Evolutionary conservation across 345 rosid species (phyloP), one percentile per base, ranked within the genome.

Genomic region (Laguncularia racemosa): DNA sequence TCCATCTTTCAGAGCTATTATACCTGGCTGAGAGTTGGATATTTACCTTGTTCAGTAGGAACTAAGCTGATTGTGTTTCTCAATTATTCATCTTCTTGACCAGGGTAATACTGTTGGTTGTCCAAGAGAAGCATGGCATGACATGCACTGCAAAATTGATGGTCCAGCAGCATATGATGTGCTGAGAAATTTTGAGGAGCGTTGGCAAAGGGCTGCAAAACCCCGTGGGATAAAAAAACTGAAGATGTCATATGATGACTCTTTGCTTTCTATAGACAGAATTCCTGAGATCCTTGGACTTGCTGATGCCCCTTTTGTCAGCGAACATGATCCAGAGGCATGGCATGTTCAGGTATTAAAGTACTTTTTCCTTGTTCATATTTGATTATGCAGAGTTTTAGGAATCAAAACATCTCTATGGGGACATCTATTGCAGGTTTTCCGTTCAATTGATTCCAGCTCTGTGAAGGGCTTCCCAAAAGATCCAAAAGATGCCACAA

Each of bases 81-180:
- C 6, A 33, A 9, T 7, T 33, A 7, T 33, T 33, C 40, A 33
- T 33, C 40, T 33, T 33, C 11, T 33, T 66, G 71, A 48, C 50
- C 71, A 92, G 98, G 95, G 90, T 59, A 75, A 56, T 66, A 57
- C 71, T 38, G 63, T 72, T n/a, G 93, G 95, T 50, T 81, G 91
- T 57, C 95, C 95, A 52, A 77, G 98, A 74, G 97, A 89, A 67
- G 89, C 97, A 20, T 92, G 98, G 98, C 98, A 92, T 77, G 98
- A 92, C 78, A 63, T 92, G 79, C 98, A 92, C 79, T 49, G 82
- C 60, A 84, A 53, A 79, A 86, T 92, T 68, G 95, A 89, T 78
- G 97, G 97, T 56, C 97, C 98, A 55, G 98, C 97, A 49, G 98
- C 98, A 12, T 92, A 92, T 64, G 98, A 92, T 63, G 89, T 92